A percentile compares a stretch with the other conserved stretches of the same genome.
phyloP scores from a whole-genome alignment of 2,329 filamentous ascomycete species.

The Aspergillus sp. region DNA sequence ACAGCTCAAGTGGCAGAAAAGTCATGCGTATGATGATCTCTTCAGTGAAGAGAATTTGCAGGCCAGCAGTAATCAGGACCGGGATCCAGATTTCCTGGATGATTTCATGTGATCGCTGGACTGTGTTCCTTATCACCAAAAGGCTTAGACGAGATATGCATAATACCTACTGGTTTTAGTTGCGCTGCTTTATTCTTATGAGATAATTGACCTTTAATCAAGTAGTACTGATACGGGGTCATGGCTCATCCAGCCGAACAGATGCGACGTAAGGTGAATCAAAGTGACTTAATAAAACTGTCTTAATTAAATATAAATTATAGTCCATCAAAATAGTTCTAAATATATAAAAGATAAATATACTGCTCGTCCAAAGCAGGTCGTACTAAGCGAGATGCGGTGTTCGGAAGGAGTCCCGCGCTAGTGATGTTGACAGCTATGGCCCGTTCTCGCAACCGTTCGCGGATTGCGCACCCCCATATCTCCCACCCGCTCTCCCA shows the following conservation, averaged over 20 bases:
- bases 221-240: no score
- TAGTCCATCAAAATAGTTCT: background rate
- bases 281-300: no score
- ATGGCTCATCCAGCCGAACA: no score
- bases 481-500: background rate
- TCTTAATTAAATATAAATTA: no score
- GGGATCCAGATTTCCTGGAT: slow-evolving; percentile 70
- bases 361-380: background rate
- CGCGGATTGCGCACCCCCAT: no score
- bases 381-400: slow-evolving; percentile 14
- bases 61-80: slow-evolving; percentile 78
- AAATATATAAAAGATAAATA: background rate
- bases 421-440: slow-evolving; percentile 38
- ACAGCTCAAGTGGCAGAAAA: slow-evolving; percentile 89
- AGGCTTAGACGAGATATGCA: no score
- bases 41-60: slow-evolving; percentile 80
- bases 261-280: no score
- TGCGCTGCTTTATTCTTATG: no score
- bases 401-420: slow-evolving; percentile 19
- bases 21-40: slow-evolving; percentile 95
- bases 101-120: slow-evolving; percentile 75
- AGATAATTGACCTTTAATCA: no score
- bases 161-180: no score
- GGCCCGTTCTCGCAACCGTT: background rate
- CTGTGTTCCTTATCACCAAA: no score